Evolutionary conservation across 192 early-diverging fungal genomes (phyloP).

Genomic region (Pilobolus umbonatus): DNA sequence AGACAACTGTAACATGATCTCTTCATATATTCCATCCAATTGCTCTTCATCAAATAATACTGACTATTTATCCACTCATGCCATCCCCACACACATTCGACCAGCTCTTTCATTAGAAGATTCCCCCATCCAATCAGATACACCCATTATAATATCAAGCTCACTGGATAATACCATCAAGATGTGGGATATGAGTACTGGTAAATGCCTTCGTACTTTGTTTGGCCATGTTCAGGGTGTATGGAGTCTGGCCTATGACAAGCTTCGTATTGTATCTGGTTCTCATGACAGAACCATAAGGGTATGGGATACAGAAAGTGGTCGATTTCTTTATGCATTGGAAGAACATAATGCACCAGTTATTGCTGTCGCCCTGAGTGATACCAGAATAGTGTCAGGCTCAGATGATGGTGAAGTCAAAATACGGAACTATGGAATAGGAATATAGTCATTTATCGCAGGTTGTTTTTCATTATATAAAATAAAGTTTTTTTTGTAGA

Average conservation of each 20-base stretch:
- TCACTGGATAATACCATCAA: conserved; percentile 84
- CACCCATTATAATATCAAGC: conserved; percentile 70
- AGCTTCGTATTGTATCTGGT: conserved; percentile 61
- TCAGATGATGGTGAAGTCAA: conserved; percentile 73
- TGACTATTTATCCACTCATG: neutral
- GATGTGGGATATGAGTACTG: conserved; percentile 85
- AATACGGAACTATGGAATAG: conserved; percentile 81
- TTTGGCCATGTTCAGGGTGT: conserved; percentile 83
- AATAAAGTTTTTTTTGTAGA: no score
- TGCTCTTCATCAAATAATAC: conserved; percentile 4
- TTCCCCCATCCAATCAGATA: neutral
- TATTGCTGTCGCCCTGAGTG: conserved; percentile 72
- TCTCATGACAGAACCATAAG: conserved; percentile 63
- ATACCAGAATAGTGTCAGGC: conserved; percentile 82
- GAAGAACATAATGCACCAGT: conserved; percentile 61
- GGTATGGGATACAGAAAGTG: conserved; percentile 66
- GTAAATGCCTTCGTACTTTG: conserved; percentile 65
- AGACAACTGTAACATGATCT: neutral
- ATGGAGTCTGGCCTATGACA: conserved; percentile 73
- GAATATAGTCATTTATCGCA: no score
- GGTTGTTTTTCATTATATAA: no score
- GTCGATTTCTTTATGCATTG: conserved; percentile 57
- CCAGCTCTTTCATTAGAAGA: neutral
- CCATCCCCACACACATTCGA: neutral
- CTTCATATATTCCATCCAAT: neutral